Base-by-base conservation (phyloP, 2,329 filamentous ascomycete species). In the Didymella keratinophila region DNA sequence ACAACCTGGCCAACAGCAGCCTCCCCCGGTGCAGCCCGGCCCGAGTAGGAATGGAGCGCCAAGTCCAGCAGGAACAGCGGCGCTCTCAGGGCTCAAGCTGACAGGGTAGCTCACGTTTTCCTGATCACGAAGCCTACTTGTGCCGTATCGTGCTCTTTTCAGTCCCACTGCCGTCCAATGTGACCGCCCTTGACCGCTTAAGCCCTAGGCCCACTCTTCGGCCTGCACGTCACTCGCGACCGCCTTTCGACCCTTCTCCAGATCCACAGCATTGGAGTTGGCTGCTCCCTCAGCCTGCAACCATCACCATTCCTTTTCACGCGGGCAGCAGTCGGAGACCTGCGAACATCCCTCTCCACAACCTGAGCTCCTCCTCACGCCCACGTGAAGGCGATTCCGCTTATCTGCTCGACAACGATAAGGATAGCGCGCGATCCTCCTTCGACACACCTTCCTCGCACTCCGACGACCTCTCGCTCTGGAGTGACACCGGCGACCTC, bases 401-500 rank as follows among this genome's bases (percentile, higher is more conserved):
- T 69, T 71, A 74, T 73, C 75, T 76, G 44, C 74, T 77, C 58
- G 66, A 74, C 65, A 76, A 78, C 70, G 83, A 81, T 73, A 81
- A 82, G 74, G 73, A 70, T 73, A 80, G 78, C 71, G 79, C 81
- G 70, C 81, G 81, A 74, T 84, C 82, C 67, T 86, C 85, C 72
- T 79, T 79, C 62, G 80, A 81, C 70, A 78, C 78, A 71, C 83
- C 82, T 56, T 87, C 85, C 64, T 81, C 77, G 60, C 83, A 83
- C 76, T 90, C 87, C 61, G 87, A 89, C 71, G 87, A 89, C 71
- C 91, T 91, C 78, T 92, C 89, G 58, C 87, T 91, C 70, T 97
- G 92, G 93, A 93, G 91, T 74, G 93, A 97, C 78, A 97, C 94
- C 43, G 94, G 93, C 73, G 95, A 98, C 79, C 87, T 98, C 71